A percentile compares a stretch with the other conserved stretches of the same genome.
Evolutionary conservation across 768 basidiomycete genomes (phyloP).

Genomic region (Tremella yokohamensis): DNA sequence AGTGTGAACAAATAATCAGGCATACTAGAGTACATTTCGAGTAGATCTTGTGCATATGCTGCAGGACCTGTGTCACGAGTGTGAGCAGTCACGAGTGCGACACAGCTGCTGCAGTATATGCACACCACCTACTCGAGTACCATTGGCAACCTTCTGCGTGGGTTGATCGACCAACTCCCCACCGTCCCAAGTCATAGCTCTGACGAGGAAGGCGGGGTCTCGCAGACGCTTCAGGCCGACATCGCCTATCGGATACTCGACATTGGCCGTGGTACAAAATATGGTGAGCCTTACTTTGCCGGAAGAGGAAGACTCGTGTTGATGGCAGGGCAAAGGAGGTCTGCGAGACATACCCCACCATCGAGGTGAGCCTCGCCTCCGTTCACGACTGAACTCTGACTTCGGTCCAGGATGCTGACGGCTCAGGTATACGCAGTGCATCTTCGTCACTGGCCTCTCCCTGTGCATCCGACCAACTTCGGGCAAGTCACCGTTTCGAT

Average conservation of each 20-base stretch:
- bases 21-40: too few species aligned
- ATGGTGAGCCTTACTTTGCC: constrained; percentile 8
- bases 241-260: constrained; percentile 6
- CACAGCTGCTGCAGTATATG: constrained; percentile 12
- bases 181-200: background rate
- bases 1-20: too few species aligned
- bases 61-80: too few species aligned
- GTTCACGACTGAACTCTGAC: background rate
- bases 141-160: constrained; percentile 18
- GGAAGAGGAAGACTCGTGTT: too few species aligned
- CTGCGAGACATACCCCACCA: constrained; percentile 10
- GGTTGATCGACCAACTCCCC: background rate
- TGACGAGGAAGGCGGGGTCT: constrained; percentile 9
- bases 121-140: constrained; percentile 12
- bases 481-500: constrained; percentile 3
- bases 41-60: too few species aligned
- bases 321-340: constrained; percentile 17
- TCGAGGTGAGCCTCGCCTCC: constrained; percentile 12
- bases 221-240: background rate
- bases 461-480: constrained; percentile 12
- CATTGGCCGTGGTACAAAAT: constrained; percentile 17
- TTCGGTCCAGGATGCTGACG: background rate
- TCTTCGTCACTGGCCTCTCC: constrained; percentile 15
- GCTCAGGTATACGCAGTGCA: constrained; percentile 13
- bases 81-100: background rate